These are phyloP conservation scores for Psophocarpus tetragonolobus DNA, from an alignment of 306 rosid genomes.

Conservation along the genomic window DNA sequence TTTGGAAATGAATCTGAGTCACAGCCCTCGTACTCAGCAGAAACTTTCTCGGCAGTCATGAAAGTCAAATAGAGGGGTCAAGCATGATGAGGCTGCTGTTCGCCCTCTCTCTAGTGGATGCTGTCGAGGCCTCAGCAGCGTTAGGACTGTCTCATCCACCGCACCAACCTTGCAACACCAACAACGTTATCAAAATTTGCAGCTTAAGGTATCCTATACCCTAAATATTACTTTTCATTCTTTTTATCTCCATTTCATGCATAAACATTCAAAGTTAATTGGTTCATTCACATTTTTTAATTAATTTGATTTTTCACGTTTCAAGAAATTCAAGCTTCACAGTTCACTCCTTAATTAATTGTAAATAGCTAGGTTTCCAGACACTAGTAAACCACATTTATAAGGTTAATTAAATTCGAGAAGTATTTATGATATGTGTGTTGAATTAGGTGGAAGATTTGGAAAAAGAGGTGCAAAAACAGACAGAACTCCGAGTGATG, in stretches of 20 bases:
- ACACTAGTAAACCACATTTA: too few species aligned
- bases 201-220: constrained; percentile 52
- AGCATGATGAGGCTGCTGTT: constrained; percentile 7
- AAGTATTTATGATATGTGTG: background rate
- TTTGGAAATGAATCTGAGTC: background rate
- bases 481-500: constrained; percentile 45
- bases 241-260: too few species aligned
- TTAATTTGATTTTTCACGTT: too few species aligned
- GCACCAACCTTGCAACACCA: constrained; percentile 29
- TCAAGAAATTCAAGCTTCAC: too few species aligned
- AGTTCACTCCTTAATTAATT: too few species aligned
- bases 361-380: too few species aligned
- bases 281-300: too few species aligned
- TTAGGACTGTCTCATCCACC: constrained; percentile 46
- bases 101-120: constrained; percentile 34
- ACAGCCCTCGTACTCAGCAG: constrained; percentile 5
- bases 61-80: background rate
- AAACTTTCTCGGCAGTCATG: constrained; percentile 33
- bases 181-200: constrained; percentile 35
- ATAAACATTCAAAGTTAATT: too few species aligned
- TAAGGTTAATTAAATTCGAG: too few species aligned
- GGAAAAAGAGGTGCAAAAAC: constrained; percentile 65
- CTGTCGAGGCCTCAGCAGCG: constrained; percentile 46
- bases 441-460: constrained; percentile 50
- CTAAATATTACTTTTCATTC: background rate